Evolutionary conservation across 176 grass and related monocot genomes (phyloP).

Genomic region (Oryza glaberrima): DNA sequence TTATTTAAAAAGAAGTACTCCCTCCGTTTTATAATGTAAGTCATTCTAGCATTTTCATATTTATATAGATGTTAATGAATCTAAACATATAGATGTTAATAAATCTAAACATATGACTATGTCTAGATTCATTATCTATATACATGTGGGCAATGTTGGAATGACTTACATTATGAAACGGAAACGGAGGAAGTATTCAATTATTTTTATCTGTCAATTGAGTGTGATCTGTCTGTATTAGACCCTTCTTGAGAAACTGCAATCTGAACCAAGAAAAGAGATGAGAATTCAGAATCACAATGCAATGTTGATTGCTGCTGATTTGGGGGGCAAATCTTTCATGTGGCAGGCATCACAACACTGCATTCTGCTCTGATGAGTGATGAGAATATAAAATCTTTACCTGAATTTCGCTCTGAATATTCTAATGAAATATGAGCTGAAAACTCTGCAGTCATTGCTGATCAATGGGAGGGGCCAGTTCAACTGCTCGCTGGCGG

Average conservation of each 20-base stretch:
- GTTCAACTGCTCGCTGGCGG: slow-evolving; percentile 73
- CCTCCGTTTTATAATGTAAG: too few species aligned
- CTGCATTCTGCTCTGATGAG: background rate
- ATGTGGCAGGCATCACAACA: background rate
- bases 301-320: background rate
- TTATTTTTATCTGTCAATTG: background rate
- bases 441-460: slow-evolving; percentile 59
- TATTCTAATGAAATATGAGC: background rate
- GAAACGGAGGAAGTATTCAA: background rate
- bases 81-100: too few species aligned
- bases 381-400: background rate
- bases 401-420: background rate
- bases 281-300: background rate
- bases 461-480: slow-evolving; percentile 89
- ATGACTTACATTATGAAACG: too few species aligned
- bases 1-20: background rate
- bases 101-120: too few species aligned
- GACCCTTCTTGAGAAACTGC: background rate
- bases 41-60: too few species aligned
- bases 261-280: background rate
- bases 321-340: background rate
- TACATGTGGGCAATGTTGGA: too few species aligned
- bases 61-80: too few species aligned
- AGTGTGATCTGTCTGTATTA: background rate
- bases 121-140: too few species aligned